Evolutionary conservation across 441 rosid species (phyloP).

Genomic region (Bruguiera hainesii): DNA sequence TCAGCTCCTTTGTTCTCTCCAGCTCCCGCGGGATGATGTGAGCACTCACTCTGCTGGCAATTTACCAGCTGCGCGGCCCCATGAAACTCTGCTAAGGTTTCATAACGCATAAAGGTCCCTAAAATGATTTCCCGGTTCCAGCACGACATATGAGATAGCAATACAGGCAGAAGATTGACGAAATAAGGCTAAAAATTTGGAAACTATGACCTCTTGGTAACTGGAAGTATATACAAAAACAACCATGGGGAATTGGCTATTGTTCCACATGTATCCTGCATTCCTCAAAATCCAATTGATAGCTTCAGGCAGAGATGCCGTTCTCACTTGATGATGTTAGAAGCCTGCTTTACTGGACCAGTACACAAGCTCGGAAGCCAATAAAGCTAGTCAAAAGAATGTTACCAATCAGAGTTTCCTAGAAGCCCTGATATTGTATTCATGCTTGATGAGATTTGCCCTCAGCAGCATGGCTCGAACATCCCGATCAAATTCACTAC

Average conservation of each 20-base stretch:
- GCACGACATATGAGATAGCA: too few relatives aligned
- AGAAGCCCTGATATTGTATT: slow-evolving; percentile 52
- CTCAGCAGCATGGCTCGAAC: slow-evolving; percentile 84
- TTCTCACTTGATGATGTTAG: slow-evolving; percentile 6
- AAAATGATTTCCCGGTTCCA: too few relatives aligned
- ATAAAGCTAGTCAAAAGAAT: slow-evolving; percentile 18
- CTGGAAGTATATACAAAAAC: slow-evolving; percentile 6
- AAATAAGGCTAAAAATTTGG: slow-evolving; percentile 30
- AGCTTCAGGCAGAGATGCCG: background rate
- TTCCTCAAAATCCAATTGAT: slow-evolving; percentile 23
- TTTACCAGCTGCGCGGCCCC: too few relatives aligned
- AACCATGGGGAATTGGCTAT: background rate
- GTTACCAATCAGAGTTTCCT: slow-evolving; percentile 49
- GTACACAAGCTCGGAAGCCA: slow-evolving; percentile 5
- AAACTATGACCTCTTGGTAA: background rate
- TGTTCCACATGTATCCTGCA: slow-evolving; percentile 13
- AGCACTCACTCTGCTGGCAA: too few relatives aligned
- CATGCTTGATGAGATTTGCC: slow-evolving; percentile 83
- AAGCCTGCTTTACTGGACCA: slow-evolving; percentile 2
- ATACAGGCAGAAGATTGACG: too few relatives aligned
- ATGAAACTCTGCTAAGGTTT: too few relatives aligned
- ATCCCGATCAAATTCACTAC: slow-evolving; percentile 85
- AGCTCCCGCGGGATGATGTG: too few relatives aligned
- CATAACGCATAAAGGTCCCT: too few relatives aligned
- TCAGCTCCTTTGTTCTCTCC: too few relatives aligned